A percentile compares a stretch with the other conserved stretches of the same genome.
Conservation (phyloP, 2,329 filamentous ascomycete genomes). For the Penicillium sp. region DNA sequence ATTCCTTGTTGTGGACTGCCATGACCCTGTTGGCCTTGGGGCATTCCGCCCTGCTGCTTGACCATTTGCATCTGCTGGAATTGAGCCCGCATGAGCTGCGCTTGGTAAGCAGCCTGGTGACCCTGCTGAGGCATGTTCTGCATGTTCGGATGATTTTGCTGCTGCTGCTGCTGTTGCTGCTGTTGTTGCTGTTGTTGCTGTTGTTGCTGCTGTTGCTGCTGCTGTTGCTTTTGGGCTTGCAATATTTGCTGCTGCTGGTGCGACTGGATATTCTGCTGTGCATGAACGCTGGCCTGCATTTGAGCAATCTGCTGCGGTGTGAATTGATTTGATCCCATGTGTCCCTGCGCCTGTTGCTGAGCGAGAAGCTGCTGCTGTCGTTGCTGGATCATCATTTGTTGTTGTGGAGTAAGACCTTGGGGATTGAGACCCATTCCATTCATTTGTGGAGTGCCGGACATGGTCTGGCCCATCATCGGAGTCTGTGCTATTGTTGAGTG, state of each 20-base stretch:
- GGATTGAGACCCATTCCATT: conserved; percentile 38
- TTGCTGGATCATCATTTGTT: conserved; percentile 40
- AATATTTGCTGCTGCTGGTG: conserved; percentile 39
- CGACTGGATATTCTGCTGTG: conserved; percentile 48
- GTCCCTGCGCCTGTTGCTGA: conserved; percentile 32
- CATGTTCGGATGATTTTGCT: conserved; percentile 24
- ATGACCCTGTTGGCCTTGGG: conserved; percentile 25
- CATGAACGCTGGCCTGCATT: conserved; percentile 46
- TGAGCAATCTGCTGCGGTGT: conserved; percentile 45
- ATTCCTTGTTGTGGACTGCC: conserved; percentile 28
- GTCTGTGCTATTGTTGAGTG: conserved; percentile 44
- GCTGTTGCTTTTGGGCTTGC: conserved; percentile 37
- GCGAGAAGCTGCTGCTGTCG: conserved; percentile 41
- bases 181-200: conserved; percentile 40
- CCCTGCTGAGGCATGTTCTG: conserved; percentile 24
- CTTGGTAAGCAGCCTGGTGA: conserved; percentile 39
- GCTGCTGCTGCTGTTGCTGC: conserved; percentile 30
- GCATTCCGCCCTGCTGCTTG: conserved; percentile 29
- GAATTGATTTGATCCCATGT: conserved; percentile 36
- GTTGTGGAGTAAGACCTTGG: conserved; percentile 43
- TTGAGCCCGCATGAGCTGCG: conserved; percentile 40
- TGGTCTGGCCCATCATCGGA: conserved; percentile 46
- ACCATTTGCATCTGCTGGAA: conserved; percentile 40
- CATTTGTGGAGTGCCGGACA: conserved; percentile 44
- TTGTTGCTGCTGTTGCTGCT: conserved; percentile 27